These are phyloP conservation scores for Yamadazyma takamatsuzukensis DNA, from an alignment of 805 yeast genomes.

Conservation along the genomic window DNA sequence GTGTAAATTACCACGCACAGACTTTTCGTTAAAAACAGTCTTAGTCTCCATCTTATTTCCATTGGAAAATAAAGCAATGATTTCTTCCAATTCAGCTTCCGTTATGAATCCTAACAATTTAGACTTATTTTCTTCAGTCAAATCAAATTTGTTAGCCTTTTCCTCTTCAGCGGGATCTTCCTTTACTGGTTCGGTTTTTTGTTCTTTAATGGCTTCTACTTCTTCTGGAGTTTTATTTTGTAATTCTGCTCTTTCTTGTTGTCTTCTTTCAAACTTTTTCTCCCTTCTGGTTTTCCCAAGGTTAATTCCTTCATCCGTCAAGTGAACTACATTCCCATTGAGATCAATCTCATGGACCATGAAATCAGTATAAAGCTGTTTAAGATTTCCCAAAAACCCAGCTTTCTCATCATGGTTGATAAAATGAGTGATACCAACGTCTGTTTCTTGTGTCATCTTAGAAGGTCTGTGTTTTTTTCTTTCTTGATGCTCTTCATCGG, in stretches of 20 bases:
- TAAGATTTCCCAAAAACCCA: constrained; percentile 78
- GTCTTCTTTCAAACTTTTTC: constrained; percentile 42
- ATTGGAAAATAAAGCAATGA: constrained; percentile 51
- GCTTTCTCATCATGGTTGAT: constrained; percentile 42
- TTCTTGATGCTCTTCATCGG: constrained; percentile 4
- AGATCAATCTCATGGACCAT: constrained; percentile 82
- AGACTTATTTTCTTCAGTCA: constrained; percentile 44
- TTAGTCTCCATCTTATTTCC: constrained; percentile 59
- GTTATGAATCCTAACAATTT: constrained; percentile 56
- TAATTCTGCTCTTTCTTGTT: constrained; percentile 31
- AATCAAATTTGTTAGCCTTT: constrained; percentile 35
- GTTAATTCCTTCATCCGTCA: constrained; percentile 69
- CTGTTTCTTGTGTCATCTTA: constrained; percentile 23
- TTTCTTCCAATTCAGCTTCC: constrained; percentile 52
- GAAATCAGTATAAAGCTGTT: constrained; percentile 90
- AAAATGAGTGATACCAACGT: constrained; percentile 84
- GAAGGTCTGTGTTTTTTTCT: constrained; percentile 7
- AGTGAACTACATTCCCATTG: constrained; percentile 68
- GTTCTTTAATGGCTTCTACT: constrained; percentile 22
- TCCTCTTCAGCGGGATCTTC: constrained; percentile 13
- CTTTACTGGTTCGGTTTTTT: no score
- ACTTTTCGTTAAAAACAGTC: constrained; percentile 60
- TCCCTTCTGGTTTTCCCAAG: constrained; percentile 44
- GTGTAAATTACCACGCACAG: constrained; percentile 74
- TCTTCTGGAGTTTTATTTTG: constrained; percentile 32